Base-by-base conservation (phyloP, 306 rosid genomes). In the Ziziphus jujuba region DNA sequence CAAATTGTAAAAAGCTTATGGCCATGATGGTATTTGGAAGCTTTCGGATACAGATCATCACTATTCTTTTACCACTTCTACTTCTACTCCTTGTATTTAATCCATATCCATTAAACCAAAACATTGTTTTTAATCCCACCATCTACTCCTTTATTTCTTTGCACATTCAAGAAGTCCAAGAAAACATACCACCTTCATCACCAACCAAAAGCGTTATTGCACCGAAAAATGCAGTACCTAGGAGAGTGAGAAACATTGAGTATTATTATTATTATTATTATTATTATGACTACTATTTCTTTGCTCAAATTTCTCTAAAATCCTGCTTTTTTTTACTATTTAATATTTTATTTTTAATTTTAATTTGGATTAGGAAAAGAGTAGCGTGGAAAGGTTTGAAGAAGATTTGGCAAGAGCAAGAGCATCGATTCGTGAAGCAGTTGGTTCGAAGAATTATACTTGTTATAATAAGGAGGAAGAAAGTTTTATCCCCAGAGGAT, bases 81-180 rank as follows among this genome's bases (percentile, higher is more conserved):
- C 28, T 59, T 31, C 38, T 50, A 14, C 59, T 52, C 23, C 34
- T 71, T 52, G 24, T 51, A 8, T 17, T 51, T 21, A 38, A 23
- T 24, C 13, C 52, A 22, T 61, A 58, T 36, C 53, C 75, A 45
- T 25, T 50, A n/a, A 35, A 61, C 69, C 68, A 60, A n/a, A 71
- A 55, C 69, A 45, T 7, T 8, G 20, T 71, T 47, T 7, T 31
- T 34, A 19, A n/a, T 60, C 59, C 51, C 64, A 5, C 24, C 17
- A 16, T 61, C 33, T 36, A 51, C 4, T 24, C 64, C 35, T 24
- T 6, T 36, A 5, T 14, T 5, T 33, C 31, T 28, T 10, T 24
- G 31, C 5, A 19, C 3, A 20, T 59, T 16, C 28, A 57, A 69
- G 59, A 45, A 15, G 23, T 34, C 63, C 63, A 31, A 9, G 44